Base-by-base conservation (phyloP, 768 basidiomycete species). In the Sporobolomyces pararoseus region DNA sequence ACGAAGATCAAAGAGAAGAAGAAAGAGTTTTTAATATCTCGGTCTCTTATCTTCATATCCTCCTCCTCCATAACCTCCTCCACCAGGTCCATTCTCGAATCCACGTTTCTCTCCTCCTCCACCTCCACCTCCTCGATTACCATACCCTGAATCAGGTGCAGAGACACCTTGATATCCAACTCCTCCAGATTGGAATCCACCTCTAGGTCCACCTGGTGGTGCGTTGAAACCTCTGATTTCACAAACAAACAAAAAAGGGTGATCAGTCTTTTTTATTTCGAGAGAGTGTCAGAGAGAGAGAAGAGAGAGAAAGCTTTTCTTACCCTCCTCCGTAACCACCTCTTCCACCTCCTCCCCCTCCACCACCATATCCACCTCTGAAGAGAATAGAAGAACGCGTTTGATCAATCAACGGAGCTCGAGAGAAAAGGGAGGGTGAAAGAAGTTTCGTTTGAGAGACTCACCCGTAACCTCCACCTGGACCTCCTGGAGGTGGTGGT, bases 81-180 rank as follows among this genome's bases (percentile, higher is more conserved):
- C 47, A 39, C 54, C 65, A 10, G 46, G 53, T 27, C 60, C 60
- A 12, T 29, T 32, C 23, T 63, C 66, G n/a, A n/a, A n/a, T n/a
- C n/a, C n/a, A n/a, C n/a, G n/a, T 29, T 62, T 59, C 58, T 72
- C 76, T 10, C 71, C 75, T 81, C 59, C 63, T 39, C 63, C 63
- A 17, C 82, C 77, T 81, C 75, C 79, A 70, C 73, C 76, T 23
- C 73, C 73, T 23, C 71, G 73, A 14, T 76, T 74, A 77, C 84
- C 84, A 76, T 80, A 85, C 52, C 86, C 86, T 75, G 84, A 47
- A 84, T 69, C 84, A 80, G 70, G 80, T 81, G 71, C 81, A 80
- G 37, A 63, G 76, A 49, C 66, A 62, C 85, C 86, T 77, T 82
- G 81, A 77, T 85, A 84, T 34, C 76, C 75, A 44, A 78, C 75